These are phyloP conservation scores for Dicorynia guianensis DNA, from an alignment of 306 rosid genomes.

Conservation along the genomic window DNA sequence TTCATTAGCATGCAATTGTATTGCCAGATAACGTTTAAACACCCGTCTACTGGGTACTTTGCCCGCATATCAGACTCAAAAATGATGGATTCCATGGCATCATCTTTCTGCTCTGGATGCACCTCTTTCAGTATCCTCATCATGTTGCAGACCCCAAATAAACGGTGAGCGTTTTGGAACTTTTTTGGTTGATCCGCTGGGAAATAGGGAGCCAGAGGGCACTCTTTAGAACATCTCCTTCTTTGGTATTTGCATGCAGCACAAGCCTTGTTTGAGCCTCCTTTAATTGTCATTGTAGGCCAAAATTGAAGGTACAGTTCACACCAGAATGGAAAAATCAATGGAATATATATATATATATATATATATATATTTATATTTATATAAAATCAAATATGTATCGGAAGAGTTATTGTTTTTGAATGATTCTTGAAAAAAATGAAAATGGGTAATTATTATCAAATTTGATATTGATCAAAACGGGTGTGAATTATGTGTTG, in stretches of 20 bases:
- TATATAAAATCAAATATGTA: too few species aligned
- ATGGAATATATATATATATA: not conserved
- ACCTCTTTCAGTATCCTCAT: slow-evolving; percentile 42
- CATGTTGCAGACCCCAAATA: slow-evolving; percentile 67
- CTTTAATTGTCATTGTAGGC: slow-evolving; percentile 51
- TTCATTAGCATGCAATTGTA: not conserved
- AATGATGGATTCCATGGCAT: slow-evolving; percentile 69
- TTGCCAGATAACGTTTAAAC: slow-evolving; percentile 37
- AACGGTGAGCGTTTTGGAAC: slow-evolving; percentile 65
- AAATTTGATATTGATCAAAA: not conserved
- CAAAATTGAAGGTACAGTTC: not conserved
- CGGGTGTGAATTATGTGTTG: not conserved
- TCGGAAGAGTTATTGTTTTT: too few species aligned
- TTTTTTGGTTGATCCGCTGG: slow-evolving; percentile 56
- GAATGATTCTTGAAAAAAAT: too few species aligned
- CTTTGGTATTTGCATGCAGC: slow-evolving; percentile 77
- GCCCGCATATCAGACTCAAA: slow-evolving; percentile 62
- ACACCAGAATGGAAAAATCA: not conserved
- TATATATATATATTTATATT: too few species aligned
- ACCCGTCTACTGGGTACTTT: slow-evolving; percentile 47
- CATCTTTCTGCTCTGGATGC: slow-evolving; percentile 16
- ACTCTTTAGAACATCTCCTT: slow-evolving; percentile 54
- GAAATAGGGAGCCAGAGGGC: slow-evolving; percentile 60
- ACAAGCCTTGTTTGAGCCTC: slow-evolving; percentile 71
- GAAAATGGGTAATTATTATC: too few species aligned